A percentile compares a stretch with the other conserved stretches of the same genome.
Evolutionary conservation across 1,139 yeast genomes (phyloP).

Genomic region (Scheffersomyces quercinus): DNA sequence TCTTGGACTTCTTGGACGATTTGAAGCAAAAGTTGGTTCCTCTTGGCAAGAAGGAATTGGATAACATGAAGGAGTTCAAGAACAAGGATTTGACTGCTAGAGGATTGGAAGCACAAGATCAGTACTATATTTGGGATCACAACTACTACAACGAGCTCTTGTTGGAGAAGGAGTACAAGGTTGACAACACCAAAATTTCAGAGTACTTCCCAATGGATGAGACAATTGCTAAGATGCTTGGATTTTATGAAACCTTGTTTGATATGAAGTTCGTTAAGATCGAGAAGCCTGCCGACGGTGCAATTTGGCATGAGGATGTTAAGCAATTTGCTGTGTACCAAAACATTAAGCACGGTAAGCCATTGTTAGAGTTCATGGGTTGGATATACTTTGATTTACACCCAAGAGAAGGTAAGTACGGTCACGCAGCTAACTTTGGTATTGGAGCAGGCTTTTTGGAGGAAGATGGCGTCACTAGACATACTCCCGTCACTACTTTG

Average conservation of each 20-base stretch:
- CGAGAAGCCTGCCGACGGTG: conserved; percentile 29
- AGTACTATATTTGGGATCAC: conserved; percentile 73
- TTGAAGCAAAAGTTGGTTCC: conserved; percentile 58
- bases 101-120: conserved; percentile 42
- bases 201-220: conserved; percentile 77
- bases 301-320: conserved; percentile 76
- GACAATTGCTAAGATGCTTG: conserved; percentile 67
- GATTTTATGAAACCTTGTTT: conserved; percentile 67
- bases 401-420: conserved; percentile 84
- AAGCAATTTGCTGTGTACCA: conserved; percentile 75
- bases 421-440: conserved; percentile 84
- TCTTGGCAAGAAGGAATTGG: conserved; percentile 57
- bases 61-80: conserved; percentile 52
- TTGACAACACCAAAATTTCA: conserved; percentile 68
- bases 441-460: conserved; percentile 60
- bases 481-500: conserved; percentile 70
- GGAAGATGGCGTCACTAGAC: conserved; percentile 49
- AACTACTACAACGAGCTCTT: conserved; percentile 63
- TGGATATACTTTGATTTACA: conserved; percentile 80
- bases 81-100: conserved; percentile 47
- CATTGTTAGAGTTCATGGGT: conserved; percentile 64
- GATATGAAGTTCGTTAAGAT: conserved; percentile 64
- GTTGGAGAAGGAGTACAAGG: conserved; percentile 66
- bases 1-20: conserved; percentile 60
- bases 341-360: conserved; percentile 40